phyloP scores from a whole-genome alignment of 2,329 filamentous ascomycete genomes.

The Cadophora gregata region DNA sequence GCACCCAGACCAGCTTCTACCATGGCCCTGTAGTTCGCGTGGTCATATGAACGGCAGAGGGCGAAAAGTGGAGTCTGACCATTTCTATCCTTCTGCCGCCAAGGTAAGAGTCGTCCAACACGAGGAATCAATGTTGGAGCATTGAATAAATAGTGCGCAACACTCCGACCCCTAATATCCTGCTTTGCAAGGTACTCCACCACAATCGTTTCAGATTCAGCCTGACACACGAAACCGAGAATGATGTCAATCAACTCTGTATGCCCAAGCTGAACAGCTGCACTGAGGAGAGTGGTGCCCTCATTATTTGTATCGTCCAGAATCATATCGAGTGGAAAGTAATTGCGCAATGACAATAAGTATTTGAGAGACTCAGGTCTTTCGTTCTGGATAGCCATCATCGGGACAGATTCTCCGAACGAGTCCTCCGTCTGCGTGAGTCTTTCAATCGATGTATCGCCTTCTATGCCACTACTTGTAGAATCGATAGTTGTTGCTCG shows the following conservation, averaged over 20 bases:
- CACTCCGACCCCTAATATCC: conserved; percentile 85
- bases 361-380: conserved; percentile 78
- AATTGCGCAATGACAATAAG: conserved; percentile 76
- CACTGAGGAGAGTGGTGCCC: conserved; percentile 85
- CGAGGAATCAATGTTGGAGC: conserved; percentile 78
- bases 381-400: conserved; percentile 82
- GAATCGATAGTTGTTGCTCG: conserved; percentile 80
- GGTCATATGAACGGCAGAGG: conserved; percentile 93
- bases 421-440: conserved; percentile 73
- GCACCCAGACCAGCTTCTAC: conserved; percentile 79
- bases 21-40: conserved; percentile 86
- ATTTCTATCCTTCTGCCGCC: conserved; percentile 92
- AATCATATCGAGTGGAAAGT: conserved; percentile 74
- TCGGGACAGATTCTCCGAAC: conserved; percentile 81
- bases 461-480: conserved; percentile 74
- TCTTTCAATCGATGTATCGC: conserved; percentile 83
- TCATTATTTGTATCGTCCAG: conserved; percentile 88
- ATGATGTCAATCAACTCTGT: conserved; percentile 76
- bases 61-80: conserved; percentile 98
- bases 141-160: conserved; percentile 96
- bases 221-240: conserved; percentile 70
- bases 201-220: conserved; percentile 61
- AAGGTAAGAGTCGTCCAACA: conserved; percentile 81
- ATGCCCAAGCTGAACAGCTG: conserved; percentile 86
- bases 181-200: conserved; percentile 74